Conservation (phyloP, 805 yeast genomes). For the Lipomyces spencermartinsiae region DNA sequence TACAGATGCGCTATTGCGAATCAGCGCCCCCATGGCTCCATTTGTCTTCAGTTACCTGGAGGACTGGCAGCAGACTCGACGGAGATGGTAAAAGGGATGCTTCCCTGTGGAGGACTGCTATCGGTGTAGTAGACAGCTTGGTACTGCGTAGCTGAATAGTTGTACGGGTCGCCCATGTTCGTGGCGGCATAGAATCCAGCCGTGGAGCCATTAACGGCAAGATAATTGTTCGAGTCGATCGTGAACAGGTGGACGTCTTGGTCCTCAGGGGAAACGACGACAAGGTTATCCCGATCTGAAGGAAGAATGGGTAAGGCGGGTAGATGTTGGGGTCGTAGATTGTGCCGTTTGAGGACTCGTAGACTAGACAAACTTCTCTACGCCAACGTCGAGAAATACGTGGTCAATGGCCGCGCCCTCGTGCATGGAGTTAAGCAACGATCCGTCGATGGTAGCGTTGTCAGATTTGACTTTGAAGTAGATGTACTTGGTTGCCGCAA, state of each 20-base stretch:
- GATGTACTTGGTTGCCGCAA: conserved; percentile 10
- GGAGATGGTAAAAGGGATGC: conserved; percentile 39
- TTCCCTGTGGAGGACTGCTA: conserved; percentile 42
- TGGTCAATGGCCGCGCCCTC: conserved; percentile 57
- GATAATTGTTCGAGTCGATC: conserved; percentile 38
- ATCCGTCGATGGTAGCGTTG: no score
- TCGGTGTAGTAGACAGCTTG: conserved; percentile 43
- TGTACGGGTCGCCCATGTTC: conserved; percentile 55
- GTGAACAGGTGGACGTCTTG: conserved; percentile 15
- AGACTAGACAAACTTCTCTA: conserved; percentile 43
- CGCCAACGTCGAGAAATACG: conserved; percentile 44
- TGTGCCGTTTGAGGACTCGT: conserved; percentile 35
- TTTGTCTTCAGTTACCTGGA: no score
- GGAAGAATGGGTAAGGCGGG: conserved; percentile 11
- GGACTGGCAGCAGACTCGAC: conserved; percentile 5
- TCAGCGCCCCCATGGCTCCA: no score
- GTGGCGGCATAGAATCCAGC: conserved; percentile 52
- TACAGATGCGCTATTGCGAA: no score
- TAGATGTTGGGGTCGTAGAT: conserved; percentile 14
- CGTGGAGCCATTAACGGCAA: conserved; percentile 46
- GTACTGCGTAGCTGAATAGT: conserved; percentile 45
- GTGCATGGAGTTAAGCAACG: conserved; percentile 47
- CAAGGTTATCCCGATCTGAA: conserved; percentile 12
- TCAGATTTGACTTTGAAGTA: conserved; percentile 15
- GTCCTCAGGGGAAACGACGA: conserved; percentile 16